phyloP scores from a whole-genome alignment of 192 early-diverging fungal species.

The Coemansia sp. region DNA sequence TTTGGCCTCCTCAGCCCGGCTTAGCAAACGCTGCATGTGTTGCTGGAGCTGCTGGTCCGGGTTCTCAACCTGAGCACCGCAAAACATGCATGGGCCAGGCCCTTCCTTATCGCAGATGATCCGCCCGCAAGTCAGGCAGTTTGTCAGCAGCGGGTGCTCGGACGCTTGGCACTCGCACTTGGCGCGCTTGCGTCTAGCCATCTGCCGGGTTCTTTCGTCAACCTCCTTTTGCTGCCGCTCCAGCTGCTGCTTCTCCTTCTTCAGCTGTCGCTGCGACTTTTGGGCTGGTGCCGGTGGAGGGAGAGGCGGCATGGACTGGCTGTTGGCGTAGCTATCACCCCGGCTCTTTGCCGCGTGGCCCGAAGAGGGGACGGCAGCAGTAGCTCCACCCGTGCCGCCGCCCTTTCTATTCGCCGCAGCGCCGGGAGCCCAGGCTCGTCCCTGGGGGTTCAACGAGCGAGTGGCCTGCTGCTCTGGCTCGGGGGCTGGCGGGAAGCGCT shows the following conservation, averaged over 20 bases:
- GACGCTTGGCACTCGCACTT: slow-evolving; percentile 54
- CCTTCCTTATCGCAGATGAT: slow-evolving; percentile 55
- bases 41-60: slow-evolving; percentile 48
- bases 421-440: background rate
- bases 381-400: background rate
- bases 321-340: background rate
- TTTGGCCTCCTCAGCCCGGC: slow-evolving; percentile 7
- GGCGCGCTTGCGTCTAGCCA: slow-evolving; percentile 30
- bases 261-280: slow-evolving; percentile 40
- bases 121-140: slow-evolving; percentile 56
- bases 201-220: slow-evolving; percentile 14
- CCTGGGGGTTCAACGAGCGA: background rate
- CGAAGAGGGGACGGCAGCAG: background rate
- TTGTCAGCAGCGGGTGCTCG: slow-evolving; percentile 46
- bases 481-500: slow-evolving; percentile 29
- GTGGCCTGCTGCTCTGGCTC: slow-evolving; percentile 4
- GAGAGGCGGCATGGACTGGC: background rate
- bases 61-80: slow-evolving; percentile 41
- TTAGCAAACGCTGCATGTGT: slow-evolving; percentile 35
- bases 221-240: slow-evolving; percentile 14
- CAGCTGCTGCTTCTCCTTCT: slow-evolving; percentile 27
- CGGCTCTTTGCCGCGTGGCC: background rate
- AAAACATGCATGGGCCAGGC: slow-evolving; percentile 54
- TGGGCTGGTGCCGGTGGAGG: background rate
- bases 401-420: slow-evolving; percentile 7